These are phyloP conservation scores for Triangularia verruculosa DNA, from an alignment of 2,329 filamentous ascomycete species.

Conservation along the genomic window DNA sequence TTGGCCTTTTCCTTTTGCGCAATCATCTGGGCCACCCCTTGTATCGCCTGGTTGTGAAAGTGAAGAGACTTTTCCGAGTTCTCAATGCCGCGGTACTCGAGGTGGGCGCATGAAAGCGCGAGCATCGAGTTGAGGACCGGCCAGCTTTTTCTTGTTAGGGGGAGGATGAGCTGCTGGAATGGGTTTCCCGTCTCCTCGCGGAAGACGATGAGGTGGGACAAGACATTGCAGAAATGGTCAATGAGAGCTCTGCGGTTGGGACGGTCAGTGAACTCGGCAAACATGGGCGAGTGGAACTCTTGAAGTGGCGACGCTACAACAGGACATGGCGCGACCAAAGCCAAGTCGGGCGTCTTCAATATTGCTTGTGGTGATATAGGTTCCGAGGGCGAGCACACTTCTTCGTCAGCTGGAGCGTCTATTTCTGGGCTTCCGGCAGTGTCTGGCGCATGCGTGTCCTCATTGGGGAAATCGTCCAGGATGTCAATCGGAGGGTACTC, in stretches of 20 bases:
- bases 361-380: constrained; percentile 21
- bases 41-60: constrained; percentile 59
- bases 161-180: constrained; percentile 61
- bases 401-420: not conserved
- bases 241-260: constrained; percentile 55
- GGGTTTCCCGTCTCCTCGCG: constrained; percentile 61
- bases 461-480: constrained; percentile 1
- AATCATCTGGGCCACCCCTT: constrained; percentile 56
- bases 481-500: constrained; percentile 14
- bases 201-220: constrained; percentile 64
- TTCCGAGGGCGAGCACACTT: not conserved
- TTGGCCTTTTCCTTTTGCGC: constrained; percentile 48
- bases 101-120: constrained; percentile 77
- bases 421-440: not conserved
- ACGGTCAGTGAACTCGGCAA: constrained; percentile 55
- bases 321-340: constrained; percentile 41
- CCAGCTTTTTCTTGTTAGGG: constrained; percentile 52
- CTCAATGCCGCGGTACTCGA: constrained; percentile 62
- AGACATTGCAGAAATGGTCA: constrained; percentile 61
- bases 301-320: constrained; percentile 42
- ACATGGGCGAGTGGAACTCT: constrained; percentile 52
- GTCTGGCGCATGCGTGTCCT: not conserved
- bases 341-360: constrained; percentile 36
- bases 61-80: constrained; percentile 54
- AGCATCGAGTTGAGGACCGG: constrained; percentile 80